Evolutionary conservation across 78 protist species (phyloP), one percentile per base, ranked within the genome.

Genomic region (Tieghemostelium lacteum): DNA sequence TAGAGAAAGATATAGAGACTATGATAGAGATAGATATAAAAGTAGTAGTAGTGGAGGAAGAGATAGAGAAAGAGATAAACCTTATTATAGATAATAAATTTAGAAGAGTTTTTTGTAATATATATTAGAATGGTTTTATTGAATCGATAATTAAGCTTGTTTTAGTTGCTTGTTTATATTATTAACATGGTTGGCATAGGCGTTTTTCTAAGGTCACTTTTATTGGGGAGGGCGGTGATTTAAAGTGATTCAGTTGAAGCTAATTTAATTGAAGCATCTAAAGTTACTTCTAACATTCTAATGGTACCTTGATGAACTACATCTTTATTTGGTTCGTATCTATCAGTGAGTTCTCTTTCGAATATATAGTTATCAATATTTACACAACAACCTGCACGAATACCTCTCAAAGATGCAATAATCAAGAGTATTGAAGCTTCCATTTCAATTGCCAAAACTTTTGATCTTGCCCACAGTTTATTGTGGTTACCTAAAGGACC

Each of bases 401-500:
- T 75, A 33, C 93, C 93, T 39, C 93, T 39, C 66, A 86, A 69
- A 0, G 73, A 58, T 16, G 93, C 78, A 42, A 86, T 66, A 36
- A 86, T 75, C 31, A 67, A 86, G 6, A 86, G 37, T 19, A 86
- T 42, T 34, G 85, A 66, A 2, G 86, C 93, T 72, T 86, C 93
- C 93, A 86, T 86, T 61, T 86, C 93, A 42, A 86, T 75, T 17
- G 93, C 93, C 22, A 86, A 73, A 8, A 86, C 93, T 40, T 63
- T 57, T 57, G 85, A 66, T 28, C 86, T 31, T n/a, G 86, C 87
- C 93, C 93, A 86, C 12, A 86, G 40, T 58, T 86, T 86, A 33
- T 86, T 86, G 70, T 86, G 93, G 34, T 86, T 86, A 28, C 93
- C 93, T 3, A 86, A 57, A 58, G 93, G 93, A 49, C 93, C 93